Evolutionary conservation across 2,329 filamentous ascomycete genomes (phyloP).

Genomic region (Apiospora hydei): DNA sequence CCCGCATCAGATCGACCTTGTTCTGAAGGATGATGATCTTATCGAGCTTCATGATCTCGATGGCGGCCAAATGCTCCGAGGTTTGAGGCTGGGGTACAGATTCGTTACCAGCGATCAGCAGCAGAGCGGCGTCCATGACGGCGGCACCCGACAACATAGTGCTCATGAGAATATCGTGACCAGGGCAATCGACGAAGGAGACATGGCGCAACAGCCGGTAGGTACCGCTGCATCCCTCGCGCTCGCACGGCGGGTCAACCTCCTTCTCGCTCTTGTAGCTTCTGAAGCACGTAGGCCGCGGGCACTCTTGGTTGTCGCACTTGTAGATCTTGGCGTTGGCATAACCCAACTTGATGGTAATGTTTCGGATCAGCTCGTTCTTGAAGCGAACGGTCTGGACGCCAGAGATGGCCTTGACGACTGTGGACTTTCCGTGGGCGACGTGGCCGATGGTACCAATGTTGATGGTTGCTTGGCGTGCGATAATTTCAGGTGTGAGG

Average conservation of each 20-base stretch:
- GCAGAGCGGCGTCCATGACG: conserved; percentile 97
- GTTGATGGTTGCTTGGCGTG: conserved; percentile 97
- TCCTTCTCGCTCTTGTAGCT: conserved; percentile 99
- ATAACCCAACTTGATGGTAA: conserved; percentile 99
- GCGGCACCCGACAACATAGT: conserved; percentile 99
- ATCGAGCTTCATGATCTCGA: conserved; percentile 99
- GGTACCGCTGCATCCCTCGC: conserved; percentile 86
- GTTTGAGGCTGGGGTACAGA: conserved; percentile 98
- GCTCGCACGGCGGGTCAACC: conserved; percentile 93
- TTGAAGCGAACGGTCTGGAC: conserved; percentile 99
- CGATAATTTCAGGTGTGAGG: conserved; percentile 95
- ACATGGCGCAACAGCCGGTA: conserved; percentile 92
- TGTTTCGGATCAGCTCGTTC: conserved; percentile 99
- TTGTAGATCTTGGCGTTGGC: conserved; percentile 99
- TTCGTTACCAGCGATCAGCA: conserved; percentile 98
- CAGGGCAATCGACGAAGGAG: conserved; percentile 97
- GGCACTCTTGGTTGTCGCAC: conserved; percentile 91
- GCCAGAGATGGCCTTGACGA: conserved; percentile 98
- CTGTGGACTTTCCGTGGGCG: conserved; percentile 98
- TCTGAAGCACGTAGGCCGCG: conserved; percentile 91
- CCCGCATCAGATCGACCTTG: conserved; percentile 98
- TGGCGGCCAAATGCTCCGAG: conserved; percentile 96
- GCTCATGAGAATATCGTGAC: conserved; percentile 99
- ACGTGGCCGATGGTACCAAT: conserved; percentile 98
- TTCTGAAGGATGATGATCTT: conserved; percentile 99